These are phyloP conservation scores for Mycena citricolor DNA, from an alignment of 1,284 basidiomycete genomes.

Conservation along the genomic window DNA sequence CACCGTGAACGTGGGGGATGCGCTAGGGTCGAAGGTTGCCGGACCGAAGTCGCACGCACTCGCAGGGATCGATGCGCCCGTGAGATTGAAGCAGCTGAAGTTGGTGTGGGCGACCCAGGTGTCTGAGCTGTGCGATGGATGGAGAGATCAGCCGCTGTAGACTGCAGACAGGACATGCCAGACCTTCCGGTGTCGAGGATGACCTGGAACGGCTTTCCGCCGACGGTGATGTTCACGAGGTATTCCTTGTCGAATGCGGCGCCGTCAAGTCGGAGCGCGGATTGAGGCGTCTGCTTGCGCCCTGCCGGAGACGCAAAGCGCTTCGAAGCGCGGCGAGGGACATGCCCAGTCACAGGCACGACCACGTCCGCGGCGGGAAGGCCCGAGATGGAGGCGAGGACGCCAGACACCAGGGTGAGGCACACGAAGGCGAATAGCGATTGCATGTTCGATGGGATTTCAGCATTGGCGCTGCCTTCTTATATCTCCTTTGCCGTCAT, in stretches of 20 bases:
- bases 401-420: no score
- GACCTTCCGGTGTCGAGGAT: slow-evolving; percentile 26
- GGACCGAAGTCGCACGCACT: slow-evolving; percentile 25
- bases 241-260: slow-evolving; percentile 26
- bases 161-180: not conserved
- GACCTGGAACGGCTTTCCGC: slow-evolving; percentile 24
- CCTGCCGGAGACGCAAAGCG: no score
- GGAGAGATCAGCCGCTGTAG: no score
- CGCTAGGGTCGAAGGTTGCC: slow-evolving; percentile 19
- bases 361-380: no score
- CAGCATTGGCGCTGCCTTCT: no score
- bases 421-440: no score
- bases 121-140: slow-evolving; percentile 20
- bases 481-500: no score
- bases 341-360: no score
- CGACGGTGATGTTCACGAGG: slow-evolving; percentile 24
- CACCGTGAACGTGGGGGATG: slow-evolving; percentile 21
- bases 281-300: no score
- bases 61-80: slow-evolving; percentile 8
- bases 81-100: slow-evolving; percentile 25
- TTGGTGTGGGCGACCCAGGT: slow-evolving; percentile 25
- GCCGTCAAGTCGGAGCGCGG: slow-evolving; percentile 20
- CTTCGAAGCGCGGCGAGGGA: no score
- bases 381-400: no score
- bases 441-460: no score